phyloP scores from a whole-genome alignment of 805 yeast genomes.

The Teunomyces gatunensis region DNA sequence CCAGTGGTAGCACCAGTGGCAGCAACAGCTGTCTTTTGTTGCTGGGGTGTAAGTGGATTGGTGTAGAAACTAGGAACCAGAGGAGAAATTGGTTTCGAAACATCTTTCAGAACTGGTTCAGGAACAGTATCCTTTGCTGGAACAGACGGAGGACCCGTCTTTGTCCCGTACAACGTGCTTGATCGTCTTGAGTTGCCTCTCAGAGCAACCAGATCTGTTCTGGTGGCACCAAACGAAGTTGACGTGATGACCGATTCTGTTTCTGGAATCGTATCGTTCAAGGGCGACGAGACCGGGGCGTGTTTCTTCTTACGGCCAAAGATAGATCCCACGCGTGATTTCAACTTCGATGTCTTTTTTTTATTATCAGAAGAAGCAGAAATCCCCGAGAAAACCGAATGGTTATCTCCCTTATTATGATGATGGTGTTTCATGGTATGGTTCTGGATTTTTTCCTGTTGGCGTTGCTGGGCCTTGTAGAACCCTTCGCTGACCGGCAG shows the following conservation, averaged over 20 bases:
- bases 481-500: constrained; percentile 9
- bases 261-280: constrained; percentile 31
- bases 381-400: constrained; percentile 11
- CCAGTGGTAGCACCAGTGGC: too few species aligned
- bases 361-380: constrained; percentile 22
- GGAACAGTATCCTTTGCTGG: not conserved
- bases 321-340: constrained; percentile 73
- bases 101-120: not conserved
- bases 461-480: constrained; percentile 10
- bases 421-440: constrained; percentile 8
- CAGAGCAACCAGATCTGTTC: constrained; percentile 11
- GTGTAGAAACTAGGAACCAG: not conserved
- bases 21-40: not conserved
- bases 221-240: constrained; percentile 8
- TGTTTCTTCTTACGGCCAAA: constrained; percentile 59
- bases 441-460: constrained; percentile 10
- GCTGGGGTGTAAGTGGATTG: constrained; percentile 1
- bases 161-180: not conserved
- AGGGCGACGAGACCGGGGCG: constrained; percentile 16
- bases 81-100: not conserved
- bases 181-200: constrained; percentile 9
- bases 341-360: constrained; percentile 43
- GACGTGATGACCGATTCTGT: constrained; percentile 26
- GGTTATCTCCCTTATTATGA: constrained; percentile 6
- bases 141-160: not conserved